These are phyloP conservation scores for Incumbomyces delicatus DNA, from an alignment of 2,329 filamentous ascomycete species.

Conservation along the genomic window DNA sequence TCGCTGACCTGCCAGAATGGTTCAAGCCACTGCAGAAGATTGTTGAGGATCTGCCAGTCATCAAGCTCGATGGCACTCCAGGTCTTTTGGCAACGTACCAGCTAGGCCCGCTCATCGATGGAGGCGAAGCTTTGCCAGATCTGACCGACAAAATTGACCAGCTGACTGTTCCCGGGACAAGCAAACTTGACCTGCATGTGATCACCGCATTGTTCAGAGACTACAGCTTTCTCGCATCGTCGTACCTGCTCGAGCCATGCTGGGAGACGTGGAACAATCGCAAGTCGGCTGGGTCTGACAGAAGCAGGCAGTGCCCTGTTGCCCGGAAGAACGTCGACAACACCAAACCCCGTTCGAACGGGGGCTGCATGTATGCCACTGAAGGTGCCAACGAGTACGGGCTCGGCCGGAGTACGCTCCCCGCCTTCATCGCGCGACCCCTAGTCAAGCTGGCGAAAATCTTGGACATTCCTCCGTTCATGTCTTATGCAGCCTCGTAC, in stretches of 20 bases:
- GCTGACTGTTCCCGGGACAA: slow-evolving; percentile 41
- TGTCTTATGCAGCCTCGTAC: slow-evolving; percentile 66
- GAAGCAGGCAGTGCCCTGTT: not conserved
- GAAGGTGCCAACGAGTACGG: slow-evolving; percentile 48
- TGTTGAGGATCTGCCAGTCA: slow-evolving; percentile 68
- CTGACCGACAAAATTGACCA: slow-evolving; percentile 63
- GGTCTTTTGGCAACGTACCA: slow-evolving; percentile 66
- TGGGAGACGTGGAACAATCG: slow-evolving; percentile 57
- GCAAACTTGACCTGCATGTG: slow-evolving; percentile 54
- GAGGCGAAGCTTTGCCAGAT: slow-evolving; percentile 57
- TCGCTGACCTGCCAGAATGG: slow-evolving; percentile 53
- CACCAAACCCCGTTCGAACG: too few species aligned
- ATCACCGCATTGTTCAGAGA: slow-evolving; percentile 85
- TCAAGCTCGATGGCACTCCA: slow-evolving; percentile 60
- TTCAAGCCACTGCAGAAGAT: slow-evolving; percentile 66
- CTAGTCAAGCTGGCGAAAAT: slow-evolving; percentile 66
- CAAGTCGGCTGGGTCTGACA: slow-evolving; percentile 44
- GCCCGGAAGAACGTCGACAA: too few species aligned
- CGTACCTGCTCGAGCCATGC: slow-evolving; percentile 85
- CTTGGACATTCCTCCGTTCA: slow-evolving; percentile 76
- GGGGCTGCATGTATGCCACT: not conserved
- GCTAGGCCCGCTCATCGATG: slow-evolving; percentile 64
- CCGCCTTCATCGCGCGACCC: slow-evolving; percentile 64
- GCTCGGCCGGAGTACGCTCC: slow-evolving; percentile 62
- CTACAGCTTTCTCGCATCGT: slow-evolving; percentile 82